These are phyloP conservation scores for Exutisphaerella laricina DNA, from an alignment of 2,329 filamentous ascomycete genomes.

Conservation along the genomic window DNA sequence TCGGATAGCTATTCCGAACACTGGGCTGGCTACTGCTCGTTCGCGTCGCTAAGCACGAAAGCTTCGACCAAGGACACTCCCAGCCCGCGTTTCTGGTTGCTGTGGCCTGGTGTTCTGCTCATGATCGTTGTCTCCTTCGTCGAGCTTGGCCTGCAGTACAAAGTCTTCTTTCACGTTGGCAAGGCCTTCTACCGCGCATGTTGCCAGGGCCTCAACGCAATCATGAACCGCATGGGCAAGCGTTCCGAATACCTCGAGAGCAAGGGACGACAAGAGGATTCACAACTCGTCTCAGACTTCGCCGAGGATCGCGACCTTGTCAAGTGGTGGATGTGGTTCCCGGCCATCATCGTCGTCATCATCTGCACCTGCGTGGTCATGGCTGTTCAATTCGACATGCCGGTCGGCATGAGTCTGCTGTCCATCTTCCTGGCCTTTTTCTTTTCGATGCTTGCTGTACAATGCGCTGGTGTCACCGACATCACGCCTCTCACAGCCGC, in stretches of 20 bases:
- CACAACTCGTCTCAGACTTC: constrained; percentile 47
- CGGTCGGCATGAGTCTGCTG: constrained; percentile 52
- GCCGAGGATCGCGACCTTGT: constrained; percentile 45
- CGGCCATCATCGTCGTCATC: constrained; percentile 44
- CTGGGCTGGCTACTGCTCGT: constrained; percentile 41
- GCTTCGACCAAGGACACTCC: constrained; percentile 40
- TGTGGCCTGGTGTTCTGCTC: constrained; percentile 48
- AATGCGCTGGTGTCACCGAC: constrained; percentile 51
- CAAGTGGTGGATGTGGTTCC: constrained; percentile 50
- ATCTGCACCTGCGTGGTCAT: constrained; percentile 48
- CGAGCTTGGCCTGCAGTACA: constrained; percentile 29
- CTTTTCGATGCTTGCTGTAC: constrained; percentile 57
- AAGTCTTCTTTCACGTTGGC: constrained; percentile 43
- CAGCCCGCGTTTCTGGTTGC: constrained; percentile 48
- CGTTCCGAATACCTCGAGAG: constrained; percentile 41
- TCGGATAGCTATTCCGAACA: too few relatives aligned
- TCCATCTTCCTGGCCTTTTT: constrained; percentile 54
- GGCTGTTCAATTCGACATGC: constrained; percentile 51
- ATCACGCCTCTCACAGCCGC: constrained; percentile 61
- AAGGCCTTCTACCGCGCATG: constrained; percentile 46
- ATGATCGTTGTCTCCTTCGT: constrained; percentile 50
- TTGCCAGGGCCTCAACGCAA: constrained; percentile 40
- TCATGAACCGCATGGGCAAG: constrained; percentile 39
- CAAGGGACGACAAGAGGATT: constrained; percentile 36
- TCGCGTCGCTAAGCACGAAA: constrained; percentile 35